Evolutionary conservation across 192 early-diverging fungal species (phyloP), one percentile per base, ranked within the genome.

Genomic region (Coemansia pectinata): DNA sequence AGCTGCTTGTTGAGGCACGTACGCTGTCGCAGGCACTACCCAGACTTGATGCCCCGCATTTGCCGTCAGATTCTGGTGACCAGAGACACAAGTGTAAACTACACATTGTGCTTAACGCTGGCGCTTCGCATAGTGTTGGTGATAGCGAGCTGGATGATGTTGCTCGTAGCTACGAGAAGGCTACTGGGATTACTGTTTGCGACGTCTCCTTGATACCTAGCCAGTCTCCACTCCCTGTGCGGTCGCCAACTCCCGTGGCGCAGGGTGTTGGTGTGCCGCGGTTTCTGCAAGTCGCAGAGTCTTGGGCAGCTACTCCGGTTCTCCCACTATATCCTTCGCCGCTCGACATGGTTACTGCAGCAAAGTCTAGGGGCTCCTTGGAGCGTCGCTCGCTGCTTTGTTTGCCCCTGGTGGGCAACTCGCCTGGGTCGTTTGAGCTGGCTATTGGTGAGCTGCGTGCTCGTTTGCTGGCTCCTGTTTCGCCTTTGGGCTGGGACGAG

Each of bases 121-220:
- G 45, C 1, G 27, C 25, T 21, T 5, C 38, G 45, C 11, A 40
- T 5, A 15, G 69, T 2, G 44, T 7, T 21, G 27, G 27, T 27
- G 27, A 27, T 27, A 27, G 27, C 27, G 27, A 27, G 27, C 27
- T 27, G 27, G 27, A 1, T 2, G 58, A 31, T 15, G 33, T 73
- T 53, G 63, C 73, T 0, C 40, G 11, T 2, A 50, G 31, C n/a
- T 81, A 81, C 36, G 74, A 72, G 65, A 33, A 29, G 0, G 67
- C 63, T 0, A 72, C 79, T 7, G 71, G 67, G 0, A 67, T 81
- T 12, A 8, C 70, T 29, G 74, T 76, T 0, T 38, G 74, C 0
- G 44, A 47, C 15, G 79, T 76, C 11, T 63, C 79, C 12, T n/a
- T 66, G 0, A 4, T 72, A 14, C 76, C 70, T 0, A 34, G 40